A percentile compares a stretch with the other conserved stretches of the same genome.
Conservation (phyloP, 345 rosid genomes). For the Salix viminalis region DNA sequence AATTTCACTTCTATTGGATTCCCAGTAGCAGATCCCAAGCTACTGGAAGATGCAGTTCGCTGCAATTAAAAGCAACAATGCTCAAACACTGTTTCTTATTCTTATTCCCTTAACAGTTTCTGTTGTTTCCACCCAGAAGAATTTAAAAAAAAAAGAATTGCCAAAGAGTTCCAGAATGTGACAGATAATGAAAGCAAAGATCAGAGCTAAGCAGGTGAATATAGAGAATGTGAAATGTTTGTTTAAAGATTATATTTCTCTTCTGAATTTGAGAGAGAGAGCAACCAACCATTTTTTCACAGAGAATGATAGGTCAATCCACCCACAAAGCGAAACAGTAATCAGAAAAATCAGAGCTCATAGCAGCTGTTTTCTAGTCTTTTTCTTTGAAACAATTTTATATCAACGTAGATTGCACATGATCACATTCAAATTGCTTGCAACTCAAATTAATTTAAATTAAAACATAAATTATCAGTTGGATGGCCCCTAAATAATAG, state of each 20-base stretch:
- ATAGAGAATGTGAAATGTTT: too few relatives aligned
- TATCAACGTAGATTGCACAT: too few relatives aligned
- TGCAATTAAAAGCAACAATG: slow-evolving; percentile 36
- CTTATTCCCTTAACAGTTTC: too few relatives aligned
- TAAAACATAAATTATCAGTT: too few relatives aligned
- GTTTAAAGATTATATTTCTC: too few relatives aligned
- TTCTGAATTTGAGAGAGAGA: too few relatives aligned
- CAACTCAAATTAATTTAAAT: too few relatives aligned
- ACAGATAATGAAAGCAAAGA: background rate
- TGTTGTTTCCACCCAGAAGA: background rate
- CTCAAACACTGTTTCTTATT: slow-evolving; percentile 10
- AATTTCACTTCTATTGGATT: slow-evolving; percentile 62
- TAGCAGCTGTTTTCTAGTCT: background rate
- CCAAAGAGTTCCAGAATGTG: background rate
- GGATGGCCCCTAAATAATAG: too few relatives aligned
- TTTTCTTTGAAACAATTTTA: background rate
- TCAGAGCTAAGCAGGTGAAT: background rate
- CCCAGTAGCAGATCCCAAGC: slow-evolving; percentile 55
- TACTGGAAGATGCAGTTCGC: slow-evolving; percentile 65
- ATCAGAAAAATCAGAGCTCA: background rate
- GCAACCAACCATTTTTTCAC: too few relatives aligned
- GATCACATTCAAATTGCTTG: too few relatives aligned
- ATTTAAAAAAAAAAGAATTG: background rate
- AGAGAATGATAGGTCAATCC: background rate
- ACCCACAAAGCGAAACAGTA: background rate